These are phyloP conservation scores for Cnidoscolus chayamansa DNA, from an alignment of 441 rosid genomes.

Conservation along the genomic window DNA sequence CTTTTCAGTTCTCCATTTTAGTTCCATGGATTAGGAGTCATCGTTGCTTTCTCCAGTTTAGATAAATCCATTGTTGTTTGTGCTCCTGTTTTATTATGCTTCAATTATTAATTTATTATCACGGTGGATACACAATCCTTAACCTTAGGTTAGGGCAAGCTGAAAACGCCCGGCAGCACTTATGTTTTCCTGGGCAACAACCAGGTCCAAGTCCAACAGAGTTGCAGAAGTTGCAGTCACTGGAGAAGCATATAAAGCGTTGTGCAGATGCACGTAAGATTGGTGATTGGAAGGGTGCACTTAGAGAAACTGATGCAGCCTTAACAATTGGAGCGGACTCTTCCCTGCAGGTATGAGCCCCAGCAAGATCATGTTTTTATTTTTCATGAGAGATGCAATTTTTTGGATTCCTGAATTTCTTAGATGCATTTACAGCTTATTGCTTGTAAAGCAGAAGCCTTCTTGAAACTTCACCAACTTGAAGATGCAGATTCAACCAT, in stretches of 20 bases:
- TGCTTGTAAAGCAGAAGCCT: constrained; percentile 72
- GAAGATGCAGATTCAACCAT: constrained; percentile 53
- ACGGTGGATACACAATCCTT: neutral
- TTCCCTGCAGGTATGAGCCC: constrained; percentile 55
- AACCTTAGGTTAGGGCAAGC: constrained; percentile 62
- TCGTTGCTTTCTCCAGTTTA: neutral
- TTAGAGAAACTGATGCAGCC: constrained; percentile 63
- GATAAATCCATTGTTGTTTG: neutral
- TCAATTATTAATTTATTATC: neutral
- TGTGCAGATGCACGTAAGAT: constrained; percentile 53
- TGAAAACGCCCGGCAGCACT: constrained; percentile 53
- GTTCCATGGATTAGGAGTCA: neutral
- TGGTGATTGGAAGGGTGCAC: constrained; percentile 56
- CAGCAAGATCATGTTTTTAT: neutral
- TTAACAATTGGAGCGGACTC: constrained; percentile 65
- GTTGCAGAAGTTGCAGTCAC: constrained; percentile 52
- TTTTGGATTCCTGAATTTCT: constrained; percentile 36
- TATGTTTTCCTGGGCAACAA: constrained; percentile 45
- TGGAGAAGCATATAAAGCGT: constrained; percentile 56
- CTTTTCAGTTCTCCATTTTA: neutral
- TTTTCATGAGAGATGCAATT: neutral
- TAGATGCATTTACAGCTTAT: constrained; percentile 54
- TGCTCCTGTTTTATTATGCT: neutral
- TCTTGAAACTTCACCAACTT: constrained; percentile 54
- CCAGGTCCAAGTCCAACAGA: constrained; percentile 38